Conservation (phyloP, 345 rosid species). For the Excoecaria cochinchinensis region DNA sequence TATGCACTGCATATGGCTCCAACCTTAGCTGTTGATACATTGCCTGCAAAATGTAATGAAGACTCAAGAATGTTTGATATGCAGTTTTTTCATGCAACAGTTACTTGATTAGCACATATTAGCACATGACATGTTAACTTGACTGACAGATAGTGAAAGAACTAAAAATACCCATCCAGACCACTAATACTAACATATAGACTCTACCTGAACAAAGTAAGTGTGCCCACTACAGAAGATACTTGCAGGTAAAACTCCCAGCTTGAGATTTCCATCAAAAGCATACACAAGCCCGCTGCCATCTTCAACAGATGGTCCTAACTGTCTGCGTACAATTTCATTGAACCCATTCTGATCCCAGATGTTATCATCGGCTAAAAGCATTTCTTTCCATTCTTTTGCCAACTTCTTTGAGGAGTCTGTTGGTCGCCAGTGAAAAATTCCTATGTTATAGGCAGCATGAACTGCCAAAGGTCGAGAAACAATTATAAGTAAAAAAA, state of each 20-base stretch:
- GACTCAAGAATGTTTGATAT: constrained; percentile 12
- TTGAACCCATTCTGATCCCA: constrained; percentile 99
- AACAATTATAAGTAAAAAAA: constrained; percentile 13
- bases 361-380: constrained; percentile 82
- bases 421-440: constrained; percentile 96
- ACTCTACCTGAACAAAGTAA: constrained; percentile 84
- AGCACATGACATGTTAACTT: constrained; percentile 7
- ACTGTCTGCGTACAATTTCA: constrained; percentile 69
- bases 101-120: constrained; percentile 2
- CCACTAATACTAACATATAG: constrained; percentile 2
- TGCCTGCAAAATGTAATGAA: constrained; percentile 50
- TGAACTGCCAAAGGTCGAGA: constrained; percentile 47
- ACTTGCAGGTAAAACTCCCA: constrained; percentile 91
- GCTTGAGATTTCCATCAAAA: constrained; percentile 88
- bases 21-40: constrained; percentile 81
- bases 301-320: constrained; percentile 85
- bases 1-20: constrained; percentile 93
- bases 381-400: constrained; percentile 89
- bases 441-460: constrained; percentile 93
- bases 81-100: not conserved
- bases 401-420: constrained; percentile 78
- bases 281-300: constrained; percentile 81
- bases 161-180: constrained; percentile 2
- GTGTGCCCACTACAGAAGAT: constrained; percentile 98
- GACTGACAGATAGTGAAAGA: constrained; percentile 3